Evolutionary conservation across 768 basidiomycete species (phyloP).

Genomic region (Gloeostereum incarnatum): DNA sequence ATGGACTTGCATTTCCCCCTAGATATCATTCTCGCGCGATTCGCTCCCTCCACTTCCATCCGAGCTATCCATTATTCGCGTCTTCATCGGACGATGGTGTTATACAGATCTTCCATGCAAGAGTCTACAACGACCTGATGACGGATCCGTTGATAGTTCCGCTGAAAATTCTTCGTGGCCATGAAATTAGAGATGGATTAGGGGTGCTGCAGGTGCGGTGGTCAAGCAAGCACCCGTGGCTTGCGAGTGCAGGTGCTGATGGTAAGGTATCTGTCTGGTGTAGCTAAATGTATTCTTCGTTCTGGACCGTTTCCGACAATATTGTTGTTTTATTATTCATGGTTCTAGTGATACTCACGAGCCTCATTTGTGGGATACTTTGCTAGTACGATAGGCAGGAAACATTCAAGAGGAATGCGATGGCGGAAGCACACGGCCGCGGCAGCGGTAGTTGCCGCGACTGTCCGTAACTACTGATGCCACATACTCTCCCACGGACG

Average conservation of each 20-base stretch:
- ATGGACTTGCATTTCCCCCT: slow-evolving; percentile 3
- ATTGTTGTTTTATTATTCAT: no score
- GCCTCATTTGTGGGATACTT: no score
- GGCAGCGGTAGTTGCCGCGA: no score
- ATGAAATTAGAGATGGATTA: slow-evolving; percentile 73
- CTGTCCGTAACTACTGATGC: no score
- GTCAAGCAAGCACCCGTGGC: slow-evolving; percentile 88
- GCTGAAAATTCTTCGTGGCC: slow-evolving; percentile 92
- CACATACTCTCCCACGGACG: no score
- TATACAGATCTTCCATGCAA: slow-evolving; percentile 93
- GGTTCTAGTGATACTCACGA: no score
- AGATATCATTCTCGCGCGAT: slow-evolving; percentile 95
- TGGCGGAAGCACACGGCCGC: no score
- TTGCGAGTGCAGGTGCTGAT: slow-evolving; percentile 88
- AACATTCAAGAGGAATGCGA: no score
- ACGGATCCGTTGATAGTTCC: slow-evolving; percentile 97
- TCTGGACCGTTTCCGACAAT: no score
- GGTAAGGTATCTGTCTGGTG: slow-evolving; percentile 86
- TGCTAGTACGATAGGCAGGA: no score
- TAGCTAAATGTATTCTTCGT: slow-evolving; percentile 39
- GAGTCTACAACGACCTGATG: slow-evolving; percentile 92
- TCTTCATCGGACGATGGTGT: slow-evolving; percentile 96
- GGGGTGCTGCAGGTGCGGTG: slow-evolving; percentile 90
- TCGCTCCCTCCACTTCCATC: slow-evolving; percentile 89
- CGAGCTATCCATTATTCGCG: slow-evolving; percentile 90